Base-by-base conservation (phyloP, 768 basidiomycete species). In the Agrocybe pediades region DNA sequence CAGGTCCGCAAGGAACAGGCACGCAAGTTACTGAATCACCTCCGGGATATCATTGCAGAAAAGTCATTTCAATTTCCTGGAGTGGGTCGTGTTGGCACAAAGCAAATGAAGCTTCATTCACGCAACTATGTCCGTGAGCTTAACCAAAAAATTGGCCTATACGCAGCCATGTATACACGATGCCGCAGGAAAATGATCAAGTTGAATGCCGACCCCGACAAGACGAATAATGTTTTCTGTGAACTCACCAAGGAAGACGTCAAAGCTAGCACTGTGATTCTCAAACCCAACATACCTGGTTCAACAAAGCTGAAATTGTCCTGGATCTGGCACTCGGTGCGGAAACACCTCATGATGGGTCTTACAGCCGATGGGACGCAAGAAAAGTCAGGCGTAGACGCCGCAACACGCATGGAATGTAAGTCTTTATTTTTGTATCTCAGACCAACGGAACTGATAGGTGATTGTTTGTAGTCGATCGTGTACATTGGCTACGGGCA, bases 351-450 rank as follows among this genome's bases (percentile, higher is more conserved):
- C 8, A 27, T 15, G 30, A 5, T 25, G 11, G 21, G 9, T n/a
- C n/a, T n/a, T n/a, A 17, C 15, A 13, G 8, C 19, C 9, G 2
- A 29, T 15, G 23, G n/a, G 4, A n/a, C 5, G n/a, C 3, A 11
- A n/a, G 33, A n/a, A 11, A n/a, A 26, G 15, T 6, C 45, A 13
- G 45, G 6, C 5, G 43, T 15, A 5, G 19, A 23, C 5, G 29
- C 47, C 9, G 42, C 51, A 16, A 44, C 51, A 21, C 7, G 46
- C 6, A 9, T 41, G 1, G 52, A 53, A 41, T 53, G 45, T 53
- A 15, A 26, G 52, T n/a, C n/a, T n/a, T n/a, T n/a, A n/a, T n/a
- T n/a, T 53, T 2, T 39, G 20, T 6, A 20, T 1, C 17, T 39
- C 5, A 15, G 19, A 2, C 33, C 3, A 20, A 19, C 19, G 29